Evolutionary conservation across 2,329 filamentous ascomycete genomes (phyloP), one percentile per base, ranked within the genome.

Genomic region (Grosmannia huntii): DNA sequence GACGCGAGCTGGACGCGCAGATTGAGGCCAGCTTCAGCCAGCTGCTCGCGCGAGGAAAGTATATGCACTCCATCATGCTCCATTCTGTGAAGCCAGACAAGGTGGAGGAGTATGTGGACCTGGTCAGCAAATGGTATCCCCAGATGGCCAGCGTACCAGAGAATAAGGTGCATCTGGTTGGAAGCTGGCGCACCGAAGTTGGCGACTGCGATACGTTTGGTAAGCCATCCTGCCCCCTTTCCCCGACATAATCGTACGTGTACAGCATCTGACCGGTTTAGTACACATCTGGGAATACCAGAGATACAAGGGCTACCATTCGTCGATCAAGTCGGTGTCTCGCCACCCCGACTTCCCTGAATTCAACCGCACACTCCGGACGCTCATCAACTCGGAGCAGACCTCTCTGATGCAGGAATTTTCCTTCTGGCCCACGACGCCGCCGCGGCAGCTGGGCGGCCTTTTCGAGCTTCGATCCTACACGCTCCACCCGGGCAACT

Each of bases 201-300:
- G 94, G 94, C 62, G 92, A 99, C 67, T 95, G 90, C 70, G 90
- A 99, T 68, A 96, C 91, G 0, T 99, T 99, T 74, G 84, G 91
- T 96, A 81, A 61, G 82, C 71, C 41, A 2, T 36, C 31, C 14
- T 25, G n/a, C 10, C 25, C 12, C 14, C 31, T 10, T 57, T 21
- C 28, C n/a, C 54, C 28, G 5, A 28, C 5, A 28, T 28, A 28
- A 28, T 28, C 31, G 31, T 33, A 33, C 11, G 31, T 10, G 9
- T 33, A 9, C 31, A 33, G 11, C 10, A 19, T 12, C 49, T 46
- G 19, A n/a, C 28, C 50, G 1, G 21, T 36, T 56, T 66, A 97
- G 94, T 99, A 55, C 94, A 99, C 71, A 99, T 99, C 68, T 99
- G 94, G 94, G 94, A 99, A 73, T 99, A 99, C 72, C 91, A 97